Evolutionary conservation across 164 flowering plant genomes (phyloP), one percentile per base, ranked within the genome.

Genomic region (Aristolochia californica): DNA sequence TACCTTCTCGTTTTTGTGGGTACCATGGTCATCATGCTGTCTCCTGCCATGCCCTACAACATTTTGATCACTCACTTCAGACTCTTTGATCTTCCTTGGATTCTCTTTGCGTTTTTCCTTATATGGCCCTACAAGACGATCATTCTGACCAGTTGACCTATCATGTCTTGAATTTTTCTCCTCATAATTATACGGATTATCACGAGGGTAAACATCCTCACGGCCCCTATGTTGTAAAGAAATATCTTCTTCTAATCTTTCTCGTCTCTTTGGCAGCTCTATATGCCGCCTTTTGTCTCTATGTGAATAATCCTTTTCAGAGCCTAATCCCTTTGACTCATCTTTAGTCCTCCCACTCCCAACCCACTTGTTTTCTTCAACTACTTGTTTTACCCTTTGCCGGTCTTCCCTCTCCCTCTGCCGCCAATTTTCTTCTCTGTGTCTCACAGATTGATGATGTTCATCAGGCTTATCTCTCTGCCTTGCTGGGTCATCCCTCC

Each of bases 161-260:
- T 85, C 97, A 62, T 70, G 80, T 71, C 84, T 80, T 28, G 76
- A 69, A 74, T 77, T 80, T 66, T 76, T 83, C 26, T 81, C 91
- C 68, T 81, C 84, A 65, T 61, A 66, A 55, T 25, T 70, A 43
- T 59, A 24, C 53, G 72, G 83, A 66, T 67, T 74, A 45, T 77
- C 83, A 40, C 80, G 83, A 9, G 73, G 58, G 78, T 77, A 66
- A 43, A 54, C 66, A 77, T 84, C 89, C 44, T 85, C 97, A 61
- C 77, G 87, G 27, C 78, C 88, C 72, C 83, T 74, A 45, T 73
- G 82, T 55, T 71, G 83, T 20, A 71, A 65, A 52, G 45, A 55
- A 64, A 58, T 68, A 51, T 71, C 90, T 69, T 77, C 87, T 58
- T 83, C 96, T 56, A 49, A 59, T 45, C 81, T 61, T 5, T 81